A percentile compares a stretch with the other conserved stretches of the same genome.
phyloP scores from a whole-genome alignment of 192 early-diverging fungal genomes.

The Mortierella hygrophila region DNA sequence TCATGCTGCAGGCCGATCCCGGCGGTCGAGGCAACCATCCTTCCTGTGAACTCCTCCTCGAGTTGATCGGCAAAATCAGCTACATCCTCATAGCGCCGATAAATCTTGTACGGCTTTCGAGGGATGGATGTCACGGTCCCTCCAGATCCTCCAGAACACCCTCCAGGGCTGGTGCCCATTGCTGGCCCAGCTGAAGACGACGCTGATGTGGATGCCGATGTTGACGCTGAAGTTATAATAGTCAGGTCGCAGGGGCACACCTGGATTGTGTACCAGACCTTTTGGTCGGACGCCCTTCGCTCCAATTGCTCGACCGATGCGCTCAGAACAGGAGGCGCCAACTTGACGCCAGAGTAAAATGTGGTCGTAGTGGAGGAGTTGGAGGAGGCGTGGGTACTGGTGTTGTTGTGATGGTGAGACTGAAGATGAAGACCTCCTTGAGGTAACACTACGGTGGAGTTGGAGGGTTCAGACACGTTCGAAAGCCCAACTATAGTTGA shows the following conservation, averaged over 20 bases:
- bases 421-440: not conserved
- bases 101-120: slow-evolving; percentile 45
- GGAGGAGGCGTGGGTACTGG: not conserved
- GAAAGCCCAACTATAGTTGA: not conserved
- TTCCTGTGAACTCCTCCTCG: slow-evolving; percentile 39
- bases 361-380: slow-evolving; percentile 29
- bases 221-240: not conserved
- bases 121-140: slow-evolving; percentile 24
- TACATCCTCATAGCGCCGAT: slow-evolving; percentile 47
- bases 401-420: not conserved
- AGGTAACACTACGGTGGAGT: not conserved
- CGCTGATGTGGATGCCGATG: not conserved
- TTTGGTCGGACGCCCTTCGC: slow-evolving; percentile 22
- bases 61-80: slow-evolving; percentile 54
- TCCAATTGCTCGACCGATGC: slow-evolving; percentile 25
- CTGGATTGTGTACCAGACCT: slow-evolving; percentile 52
- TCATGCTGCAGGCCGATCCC: not conserved
- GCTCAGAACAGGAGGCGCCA: slow-evolving; percentile 45
- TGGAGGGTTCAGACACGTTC: not conserved
- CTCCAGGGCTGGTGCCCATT: not conserved
- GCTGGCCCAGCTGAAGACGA: not conserved
- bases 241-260: slow-evolving; percentile 30
- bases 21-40: not conserved
- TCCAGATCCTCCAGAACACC: not conserved
- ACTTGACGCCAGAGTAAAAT: slow-evolving; percentile 49